These are phyloP conservation scores for Crithidia bombi DNA, from an alignment of 208 protist species.

Conservation along the genomic window DNA sequence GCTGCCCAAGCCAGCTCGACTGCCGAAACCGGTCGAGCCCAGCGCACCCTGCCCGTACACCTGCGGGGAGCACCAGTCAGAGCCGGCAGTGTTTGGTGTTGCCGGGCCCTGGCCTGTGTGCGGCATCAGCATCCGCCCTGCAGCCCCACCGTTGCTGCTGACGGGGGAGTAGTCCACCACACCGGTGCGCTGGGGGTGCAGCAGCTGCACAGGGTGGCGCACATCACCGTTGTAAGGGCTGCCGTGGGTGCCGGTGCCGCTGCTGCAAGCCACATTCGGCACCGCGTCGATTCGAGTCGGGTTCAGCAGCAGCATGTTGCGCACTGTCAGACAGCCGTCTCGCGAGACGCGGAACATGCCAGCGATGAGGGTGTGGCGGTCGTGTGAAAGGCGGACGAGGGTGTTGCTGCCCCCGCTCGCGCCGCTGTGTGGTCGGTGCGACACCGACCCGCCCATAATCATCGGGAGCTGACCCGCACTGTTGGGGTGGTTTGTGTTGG, in stretches of 20 bases:
- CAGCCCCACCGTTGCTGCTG: slow-evolving; percentile 17
- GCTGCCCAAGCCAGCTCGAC: neutral
- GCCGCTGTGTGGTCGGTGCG: slow-evolving; percentile 8
- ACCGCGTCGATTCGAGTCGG: slow-evolving; percentile 38
- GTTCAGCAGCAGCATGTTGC: slow-evolving; percentile 84
- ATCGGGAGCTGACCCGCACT: neutral
- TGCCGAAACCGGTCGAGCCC: slow-evolving; percentile 1
- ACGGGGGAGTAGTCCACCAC: slow-evolving; percentile 27
- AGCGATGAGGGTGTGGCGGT: slow-evolving; percentile 58
- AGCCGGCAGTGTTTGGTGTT: slow-evolving; percentile 24
- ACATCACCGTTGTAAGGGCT: neutral
- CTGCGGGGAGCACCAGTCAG: slow-evolving; percentile 28
- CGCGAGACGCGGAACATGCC: slow-evolving; percentile 78
- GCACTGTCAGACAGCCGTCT: slow-evolving; percentile 81
- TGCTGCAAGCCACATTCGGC: neutral
- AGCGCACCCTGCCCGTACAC: neutral
- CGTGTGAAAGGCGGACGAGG: slow-evolving; percentile 67
- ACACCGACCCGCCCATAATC: neutral
- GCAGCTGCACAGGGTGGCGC: slow-evolving; percentile 30
- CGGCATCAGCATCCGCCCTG: slow-evolving; percentile 22
- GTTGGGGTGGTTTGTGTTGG: neutral
- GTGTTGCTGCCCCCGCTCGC: slow-evolving; percentile 15
- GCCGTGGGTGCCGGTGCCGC: slow-evolving; percentile 1
- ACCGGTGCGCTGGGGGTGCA: slow-evolving; percentile 31
- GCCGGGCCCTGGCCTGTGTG: slow-evolving; percentile 11